Base-by-base conservation (phyloP, 345 rosid species). In the Fremontodendron californicum region DNA sequence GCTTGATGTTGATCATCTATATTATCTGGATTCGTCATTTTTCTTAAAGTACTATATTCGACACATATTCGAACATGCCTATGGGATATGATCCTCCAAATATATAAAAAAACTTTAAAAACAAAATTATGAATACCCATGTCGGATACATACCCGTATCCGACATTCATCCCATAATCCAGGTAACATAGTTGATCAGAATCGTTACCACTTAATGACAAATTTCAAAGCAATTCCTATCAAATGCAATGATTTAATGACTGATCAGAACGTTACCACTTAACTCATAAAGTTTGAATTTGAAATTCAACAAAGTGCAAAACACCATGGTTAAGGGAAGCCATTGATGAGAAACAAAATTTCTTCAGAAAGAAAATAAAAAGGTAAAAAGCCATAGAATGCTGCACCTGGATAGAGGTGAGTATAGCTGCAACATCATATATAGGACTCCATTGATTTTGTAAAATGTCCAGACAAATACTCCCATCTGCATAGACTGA, bases 371-470 rank as follows among this genome's bases (percentile, higher is more conserved):
- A 11, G 40, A 55, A 45, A n/a, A 48, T 15, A 39, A 37, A 11
- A 75, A 39, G 49, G 31, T 16, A 39, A 60, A 25, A 29, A 49
- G 58, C 29, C 42, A 68, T 62, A 58, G 9, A 42, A 74, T 68
- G 25, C 42, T 13, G 7, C 75, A 95, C 99, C 94, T 95, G 99
- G 79, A 95, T 92, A 57, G 99, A 95, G 40, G 98, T 92, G 40
- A 93, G 98, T 83, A 95, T 93, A 65, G 98, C 99, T 67, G 98
- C 98, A 21, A 93, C 99, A 85, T 95, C 99, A 84, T 92, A 92
- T 63, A 95, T 95, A 6, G 99, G 99, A 86, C 97, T 93, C 97
- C 99, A 95, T 70, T 92, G 99, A 83, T 95, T 93, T 88, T 95
- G 98, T 62, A 93, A 82, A 82, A 92, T 95, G 81, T 95, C 98